Conservation (phyloP, 306 rosid genomes). For the Bauhinia variegata region DNA sequence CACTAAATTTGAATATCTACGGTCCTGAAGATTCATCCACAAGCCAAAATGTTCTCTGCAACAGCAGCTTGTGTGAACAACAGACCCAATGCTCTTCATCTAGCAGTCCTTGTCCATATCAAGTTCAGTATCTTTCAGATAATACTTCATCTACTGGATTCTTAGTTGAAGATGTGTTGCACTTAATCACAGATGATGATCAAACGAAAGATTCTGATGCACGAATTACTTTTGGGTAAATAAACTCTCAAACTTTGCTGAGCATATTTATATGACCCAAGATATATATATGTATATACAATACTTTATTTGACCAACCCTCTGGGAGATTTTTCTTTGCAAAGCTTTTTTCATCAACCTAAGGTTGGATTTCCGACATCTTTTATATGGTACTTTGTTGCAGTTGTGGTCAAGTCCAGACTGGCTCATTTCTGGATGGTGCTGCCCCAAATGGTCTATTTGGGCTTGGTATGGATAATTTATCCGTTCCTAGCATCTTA, state of each 20-base stretch:
- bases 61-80: slow-evolving; percentile 57
- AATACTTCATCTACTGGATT: slow-evolving; percentile 72
- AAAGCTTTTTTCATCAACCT: slow-evolving; percentile 13
- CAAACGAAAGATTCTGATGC: slow-evolving; percentile 42
- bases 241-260: slow-evolving; percentile 20
- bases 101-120: slow-evolving; percentile 56
- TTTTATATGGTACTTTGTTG: slow-evolving; percentile 16
- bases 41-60: slow-evolving; percentile 64
- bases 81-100: slow-evolving; percentile 56
- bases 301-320: no score
- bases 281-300: no score
- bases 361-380: not conserved
- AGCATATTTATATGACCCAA: no score
- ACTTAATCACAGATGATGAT: slow-evolving; percentile 62
- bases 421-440: slow-evolving; percentile 64
- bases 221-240: slow-evolving; percentile 74
- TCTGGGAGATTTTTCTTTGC: no score
- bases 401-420: slow-evolving; percentile 87
- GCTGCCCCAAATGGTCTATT: slow-evolving; percentile 90
- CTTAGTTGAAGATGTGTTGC: slow-evolving; percentile 83
- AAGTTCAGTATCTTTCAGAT: slow-evolving; percentile 54
- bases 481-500: slow-evolving; percentile 83
- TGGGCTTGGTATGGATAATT: slow-evolving; percentile 74
- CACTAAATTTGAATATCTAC: slow-evolving; percentile 54
- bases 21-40: slow-evolving; percentile 65